phyloP scores from a whole-genome alignment of 208 protist species.

The Crithidia sp. region DNA sequence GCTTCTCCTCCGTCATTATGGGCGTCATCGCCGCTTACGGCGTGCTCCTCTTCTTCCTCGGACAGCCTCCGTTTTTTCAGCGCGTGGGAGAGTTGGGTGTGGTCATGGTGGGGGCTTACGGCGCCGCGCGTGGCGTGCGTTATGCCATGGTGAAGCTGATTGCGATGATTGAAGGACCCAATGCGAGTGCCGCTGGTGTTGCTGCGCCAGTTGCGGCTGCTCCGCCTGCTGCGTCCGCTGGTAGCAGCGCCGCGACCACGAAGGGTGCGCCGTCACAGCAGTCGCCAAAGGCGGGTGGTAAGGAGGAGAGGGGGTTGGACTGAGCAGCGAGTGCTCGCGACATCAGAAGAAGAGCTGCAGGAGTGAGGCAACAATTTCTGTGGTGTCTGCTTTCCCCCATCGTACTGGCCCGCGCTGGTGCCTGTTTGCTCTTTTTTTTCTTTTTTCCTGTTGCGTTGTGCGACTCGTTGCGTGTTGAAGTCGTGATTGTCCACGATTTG shows the following conservation, averaged over 20 bases:
- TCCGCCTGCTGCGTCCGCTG: background rate
- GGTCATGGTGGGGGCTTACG: constrained; percentile 29
- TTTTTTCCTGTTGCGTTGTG: too few species aligned
- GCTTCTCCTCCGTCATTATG: constrained; percentile 59
- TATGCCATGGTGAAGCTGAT: constrained; percentile 31
- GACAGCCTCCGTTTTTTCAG: constrained; percentile 45
- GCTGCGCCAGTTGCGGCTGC: background rate
- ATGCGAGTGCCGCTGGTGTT: background rate
- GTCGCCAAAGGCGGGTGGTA: background rate
- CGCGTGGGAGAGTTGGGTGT: constrained; percentile 42
- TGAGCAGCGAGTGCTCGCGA: background rate
- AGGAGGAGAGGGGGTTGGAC: constrained; percentile 6
- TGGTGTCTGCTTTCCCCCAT: background rate
- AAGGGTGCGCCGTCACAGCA: background rate
- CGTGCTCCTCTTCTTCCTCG: constrained; percentile 53
- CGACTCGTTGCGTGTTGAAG: too few species aligned
- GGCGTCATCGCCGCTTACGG: constrained; percentile 63
- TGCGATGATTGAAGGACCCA: constrained; percentile 15
- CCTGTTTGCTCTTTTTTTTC: too few species aligned
- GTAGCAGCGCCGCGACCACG: background rate
- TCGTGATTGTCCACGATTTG: too few species aligned
- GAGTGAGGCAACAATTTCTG: background rate
- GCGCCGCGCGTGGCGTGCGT: constrained; percentile 26
- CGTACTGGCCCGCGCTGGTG: too few species aligned
- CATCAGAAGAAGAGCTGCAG: background rate